These are phyloP conservation scores for Nepenthes gracilis DNA, from an alignment of 148 eudicot genomes.

Conservation along the genomic window DNA sequence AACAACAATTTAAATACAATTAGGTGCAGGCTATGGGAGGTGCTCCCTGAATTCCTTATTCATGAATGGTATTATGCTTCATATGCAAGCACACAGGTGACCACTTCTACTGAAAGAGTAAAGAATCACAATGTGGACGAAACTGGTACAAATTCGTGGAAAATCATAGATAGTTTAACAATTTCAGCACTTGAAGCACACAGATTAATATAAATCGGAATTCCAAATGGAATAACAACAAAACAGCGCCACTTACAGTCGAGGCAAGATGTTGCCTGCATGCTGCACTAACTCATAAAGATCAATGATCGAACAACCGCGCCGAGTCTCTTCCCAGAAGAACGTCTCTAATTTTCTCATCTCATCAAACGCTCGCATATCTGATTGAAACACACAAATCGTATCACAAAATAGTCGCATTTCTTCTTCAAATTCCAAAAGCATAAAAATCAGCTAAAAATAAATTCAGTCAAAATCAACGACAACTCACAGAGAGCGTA, in stretches of 20 bases:
- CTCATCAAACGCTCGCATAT: constrained; percentile 99
- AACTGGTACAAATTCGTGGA: no score
- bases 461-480: not conserved
- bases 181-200: no score
- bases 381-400: constrained; percentile 22
- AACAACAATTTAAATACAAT: no score
- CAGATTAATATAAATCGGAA: no score
- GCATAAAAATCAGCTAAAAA: not conserved
- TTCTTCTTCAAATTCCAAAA: constrained; percentile 1
- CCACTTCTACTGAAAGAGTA: no score
- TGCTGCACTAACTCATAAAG: constrained; percentile 97
- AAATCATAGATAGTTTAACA: no score
- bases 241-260: constrained; percentile 46
- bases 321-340: constrained; percentile 76
- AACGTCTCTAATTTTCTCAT: constrained; percentile 85
- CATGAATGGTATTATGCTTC: no score
- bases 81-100: no score
- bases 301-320: constrained; percentile 87
- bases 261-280: constrained; percentile 93
- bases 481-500: constrained; percentile 67
- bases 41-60: no score
- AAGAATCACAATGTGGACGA: no score
- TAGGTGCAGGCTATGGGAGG: no score
- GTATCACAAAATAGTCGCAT: not conserved
- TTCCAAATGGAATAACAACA: no score